These are phyloP conservation scores for Penicillium sumatraense DNA, from an alignment of 2,329 filamentous ascomycete genomes.

Conservation along the genomic window DNA sequence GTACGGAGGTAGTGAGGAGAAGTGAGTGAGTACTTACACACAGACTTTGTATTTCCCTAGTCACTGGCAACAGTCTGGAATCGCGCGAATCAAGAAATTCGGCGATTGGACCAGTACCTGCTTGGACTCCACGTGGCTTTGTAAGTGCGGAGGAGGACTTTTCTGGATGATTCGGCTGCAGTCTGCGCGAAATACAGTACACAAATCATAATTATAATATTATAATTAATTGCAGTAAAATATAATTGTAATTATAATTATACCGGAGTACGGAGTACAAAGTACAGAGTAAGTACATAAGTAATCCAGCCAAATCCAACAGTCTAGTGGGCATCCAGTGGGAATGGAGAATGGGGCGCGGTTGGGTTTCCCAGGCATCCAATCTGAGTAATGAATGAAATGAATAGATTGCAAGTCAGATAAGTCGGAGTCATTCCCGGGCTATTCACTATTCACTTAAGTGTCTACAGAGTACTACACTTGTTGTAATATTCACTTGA, in stretches of 20 bases:
- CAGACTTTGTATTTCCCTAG: background rate
- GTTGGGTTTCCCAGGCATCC: background rate
- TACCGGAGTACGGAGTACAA: too few relatives aligned
- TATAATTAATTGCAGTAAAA: too few relatives aligned
- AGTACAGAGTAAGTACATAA: background rate
- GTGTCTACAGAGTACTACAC: too few relatives aligned
- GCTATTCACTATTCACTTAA: background rate
- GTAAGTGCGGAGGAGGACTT: conserved; percentile 1
- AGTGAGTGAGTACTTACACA: too few relatives aligned
- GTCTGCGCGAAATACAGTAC: background rate
- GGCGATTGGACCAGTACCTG: conserved; percentile 28
- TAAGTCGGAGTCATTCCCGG: conserved; percentile 9
- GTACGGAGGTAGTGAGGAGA: too few relatives aligned
- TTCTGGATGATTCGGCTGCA: conserved; percentile 17
- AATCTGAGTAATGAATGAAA: background rate
- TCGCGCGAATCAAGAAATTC: conserved; percentile 14
- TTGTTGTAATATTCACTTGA: too few relatives aligned
- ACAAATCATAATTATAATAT: too few relatives aligned
- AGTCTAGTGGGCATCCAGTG: too few relatives aligned
- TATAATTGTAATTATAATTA: too few relatives aligned
- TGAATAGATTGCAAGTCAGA: conserved; percentile 1
- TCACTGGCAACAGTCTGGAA: too few relatives aligned
- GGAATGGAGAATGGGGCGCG: too few relatives aligned
- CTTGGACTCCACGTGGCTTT: conserved; percentile 29
- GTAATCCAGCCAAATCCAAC: too few relatives aligned